Percentiles rank a stretch among this genome's conserved stretches.
Evolutionary conservation across 2,329 filamentous ascomycete genomes (phyloP).

Genomic region (Aspergillus transmontanensis): DNA sequence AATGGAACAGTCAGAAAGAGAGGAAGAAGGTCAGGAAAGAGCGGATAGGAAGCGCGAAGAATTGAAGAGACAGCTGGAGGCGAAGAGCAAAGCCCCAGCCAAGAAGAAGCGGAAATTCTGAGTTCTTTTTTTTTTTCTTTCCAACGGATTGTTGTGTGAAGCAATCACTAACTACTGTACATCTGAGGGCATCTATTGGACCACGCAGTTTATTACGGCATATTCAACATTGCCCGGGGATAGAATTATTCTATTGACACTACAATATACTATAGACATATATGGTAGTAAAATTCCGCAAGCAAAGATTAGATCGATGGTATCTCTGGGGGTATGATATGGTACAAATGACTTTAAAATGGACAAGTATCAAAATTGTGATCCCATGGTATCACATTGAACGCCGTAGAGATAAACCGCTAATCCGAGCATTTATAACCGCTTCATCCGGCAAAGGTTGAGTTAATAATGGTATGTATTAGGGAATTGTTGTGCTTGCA

Average conservation of each 20-base stretch:
- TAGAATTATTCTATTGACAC: background rate
- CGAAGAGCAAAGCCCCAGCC: slow-evolving; percentile 52
- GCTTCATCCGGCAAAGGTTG: background rate
- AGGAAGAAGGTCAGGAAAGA: slow-evolving; percentile 52
- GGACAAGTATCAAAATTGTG: background rate
- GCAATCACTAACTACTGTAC: background rate
- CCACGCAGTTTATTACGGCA: background rate
- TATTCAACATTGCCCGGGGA: background rate
- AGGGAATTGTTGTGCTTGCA: background rate
- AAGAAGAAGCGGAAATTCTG: slow-evolving; percentile 61
- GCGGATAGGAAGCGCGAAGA: slow-evolving; percentile 59
- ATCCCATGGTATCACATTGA: background rate
- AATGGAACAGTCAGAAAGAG: slow-evolving; percentile 13
- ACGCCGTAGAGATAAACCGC: background rate
- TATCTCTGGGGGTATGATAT: background rate
- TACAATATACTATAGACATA: background rate
- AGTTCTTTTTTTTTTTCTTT: background rate
- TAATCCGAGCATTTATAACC: background rate
- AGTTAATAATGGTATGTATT: background rate
- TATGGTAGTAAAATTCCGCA: background rate
- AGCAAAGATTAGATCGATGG: background rate
- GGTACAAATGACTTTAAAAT: background rate
- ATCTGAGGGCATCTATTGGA: background rate
- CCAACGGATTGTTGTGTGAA: background rate
- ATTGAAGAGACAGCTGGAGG: slow-evolving; percentile 56